Conservation (phyloP, 140 eudicot species). For the Senecio squalidus region DNA sequence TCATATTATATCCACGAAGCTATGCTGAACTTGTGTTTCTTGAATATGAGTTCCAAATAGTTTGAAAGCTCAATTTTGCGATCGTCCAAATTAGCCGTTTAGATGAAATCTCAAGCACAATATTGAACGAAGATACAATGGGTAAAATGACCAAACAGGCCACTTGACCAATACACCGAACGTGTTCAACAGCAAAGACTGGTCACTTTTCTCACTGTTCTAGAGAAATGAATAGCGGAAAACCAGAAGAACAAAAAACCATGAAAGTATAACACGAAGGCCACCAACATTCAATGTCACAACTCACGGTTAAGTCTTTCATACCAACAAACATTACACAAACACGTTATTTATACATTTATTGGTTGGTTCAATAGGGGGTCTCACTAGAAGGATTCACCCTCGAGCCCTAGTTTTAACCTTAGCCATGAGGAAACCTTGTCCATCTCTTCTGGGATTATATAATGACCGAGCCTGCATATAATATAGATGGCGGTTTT, state of each 20-base stretch:
- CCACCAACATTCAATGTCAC: neutral
- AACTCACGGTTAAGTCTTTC: neutral
- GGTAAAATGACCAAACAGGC: neutral
- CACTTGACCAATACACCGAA: neutral
- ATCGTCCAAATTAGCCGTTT: too few species aligned
- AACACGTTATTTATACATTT: neutral
- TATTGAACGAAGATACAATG: neutral
- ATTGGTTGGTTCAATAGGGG: neutral
- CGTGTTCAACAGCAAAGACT: neutral
- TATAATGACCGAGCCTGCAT: conserved; percentile 64
- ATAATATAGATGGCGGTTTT: neutral
- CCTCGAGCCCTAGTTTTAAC: conserved; percentile 48
- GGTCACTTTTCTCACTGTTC: neutral
- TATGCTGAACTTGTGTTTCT: too few species aligned
- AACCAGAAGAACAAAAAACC: neutral
- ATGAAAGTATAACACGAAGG: neutral
- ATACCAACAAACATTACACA: neutral
- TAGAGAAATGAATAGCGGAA: neutral
- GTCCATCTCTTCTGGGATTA: conserved; percentile 66
- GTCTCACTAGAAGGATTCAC: too few species aligned
- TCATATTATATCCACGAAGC: too few species aligned
- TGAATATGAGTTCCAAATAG: too few species aligned
- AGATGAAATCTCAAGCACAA: neutral
- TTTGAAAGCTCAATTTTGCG: too few species aligned
- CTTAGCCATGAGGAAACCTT: conserved; percentile 67